phyloP scores from a whole-genome alignment of 2,329 filamentous ascomycete species.

The Colletotrichum costaricense region DNA sequence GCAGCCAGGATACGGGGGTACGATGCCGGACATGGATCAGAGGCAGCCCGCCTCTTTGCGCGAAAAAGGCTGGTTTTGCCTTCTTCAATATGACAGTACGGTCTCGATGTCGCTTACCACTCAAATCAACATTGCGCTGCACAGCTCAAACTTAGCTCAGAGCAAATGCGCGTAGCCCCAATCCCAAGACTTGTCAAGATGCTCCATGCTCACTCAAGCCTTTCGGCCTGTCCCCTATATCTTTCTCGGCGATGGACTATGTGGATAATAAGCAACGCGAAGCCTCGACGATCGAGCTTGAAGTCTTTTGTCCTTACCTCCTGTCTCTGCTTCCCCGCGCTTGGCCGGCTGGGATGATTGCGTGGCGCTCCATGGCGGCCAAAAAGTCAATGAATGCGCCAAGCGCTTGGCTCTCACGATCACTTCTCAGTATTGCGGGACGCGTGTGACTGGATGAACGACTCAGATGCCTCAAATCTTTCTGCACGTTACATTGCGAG shows the following conservation, averaged over 20 bases:
- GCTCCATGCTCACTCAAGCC: conserved; percentile 35
- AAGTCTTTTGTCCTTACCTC: conserved; percentile 10
- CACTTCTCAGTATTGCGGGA: conserved; percentile 31
- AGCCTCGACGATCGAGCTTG: conserved; percentile 33
- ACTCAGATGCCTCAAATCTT: conserved; percentile 23
- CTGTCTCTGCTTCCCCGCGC: conserved; percentile 12
- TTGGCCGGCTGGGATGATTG: conserved; percentile 2
- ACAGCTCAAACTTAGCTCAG: no score
- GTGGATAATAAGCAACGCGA: conserved; percentile 15
- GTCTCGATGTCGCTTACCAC: neutral
- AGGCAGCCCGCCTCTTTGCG: neutral
- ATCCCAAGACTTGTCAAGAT: conserved; percentile 13
- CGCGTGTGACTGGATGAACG: conserved; percentile 31
- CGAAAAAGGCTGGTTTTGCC: neutral
- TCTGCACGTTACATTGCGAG: conserved; percentile 30
- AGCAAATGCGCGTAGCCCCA: no score
- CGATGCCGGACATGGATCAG: conserved; percentile 9
- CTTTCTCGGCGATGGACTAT: conserved; percentile 25
- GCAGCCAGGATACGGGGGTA: conserved; percentile 6
- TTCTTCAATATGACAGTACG: neutral
- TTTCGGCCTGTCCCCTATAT: conserved; percentile 11
- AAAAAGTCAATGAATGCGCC: conserved; percentile 22
- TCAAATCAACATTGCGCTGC: neutral
- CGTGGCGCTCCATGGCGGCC: neutral
- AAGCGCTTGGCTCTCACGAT: conserved; percentile 34